Evolutionary conservation across 306 rosid genomes (phyloP).

Genomic region (Ziziphus jujuba): DNA sequence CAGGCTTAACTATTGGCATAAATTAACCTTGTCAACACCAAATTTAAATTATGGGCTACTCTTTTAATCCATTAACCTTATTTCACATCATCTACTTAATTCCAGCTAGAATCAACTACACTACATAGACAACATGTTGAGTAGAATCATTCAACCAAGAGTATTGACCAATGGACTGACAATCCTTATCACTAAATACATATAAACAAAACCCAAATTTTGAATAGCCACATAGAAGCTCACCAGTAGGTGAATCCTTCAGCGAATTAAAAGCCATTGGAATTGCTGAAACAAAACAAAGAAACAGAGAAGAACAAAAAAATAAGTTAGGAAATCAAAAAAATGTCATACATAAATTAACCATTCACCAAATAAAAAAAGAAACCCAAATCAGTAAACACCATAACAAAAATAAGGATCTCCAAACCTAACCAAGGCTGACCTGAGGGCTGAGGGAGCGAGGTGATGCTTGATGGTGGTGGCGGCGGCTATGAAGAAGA

Average conservation of each 20-base stretch:
- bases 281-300: slow-evolving; percentile 39
- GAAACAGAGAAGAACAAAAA: too few species aligned
- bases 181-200: neutral
- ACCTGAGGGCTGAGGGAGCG: too few species aligned
- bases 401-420: neutral
- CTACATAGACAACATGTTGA: neutral
- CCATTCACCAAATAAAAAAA: neutral
- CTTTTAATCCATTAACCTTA: neutral
- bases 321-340: neutral
- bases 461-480: too few species aligned
- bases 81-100: neutral
- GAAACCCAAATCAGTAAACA: neutral
- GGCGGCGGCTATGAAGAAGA: too few species aligned
- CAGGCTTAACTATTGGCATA: too few species aligned
- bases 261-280: slow-evolving; percentile 60
- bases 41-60: neutral
- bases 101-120: neutral
- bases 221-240: neutral
- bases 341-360: neutral
- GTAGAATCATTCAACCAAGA: neutral
- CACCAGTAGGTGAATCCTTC: slow-evolving; percentile 71
- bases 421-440: neutral
- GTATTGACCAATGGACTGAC: neutral
- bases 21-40: neutral
- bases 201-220: neutral